Conservation (phyloP, 163 green algal species). For the Coccomyxa subellipsoidea region DNA sequence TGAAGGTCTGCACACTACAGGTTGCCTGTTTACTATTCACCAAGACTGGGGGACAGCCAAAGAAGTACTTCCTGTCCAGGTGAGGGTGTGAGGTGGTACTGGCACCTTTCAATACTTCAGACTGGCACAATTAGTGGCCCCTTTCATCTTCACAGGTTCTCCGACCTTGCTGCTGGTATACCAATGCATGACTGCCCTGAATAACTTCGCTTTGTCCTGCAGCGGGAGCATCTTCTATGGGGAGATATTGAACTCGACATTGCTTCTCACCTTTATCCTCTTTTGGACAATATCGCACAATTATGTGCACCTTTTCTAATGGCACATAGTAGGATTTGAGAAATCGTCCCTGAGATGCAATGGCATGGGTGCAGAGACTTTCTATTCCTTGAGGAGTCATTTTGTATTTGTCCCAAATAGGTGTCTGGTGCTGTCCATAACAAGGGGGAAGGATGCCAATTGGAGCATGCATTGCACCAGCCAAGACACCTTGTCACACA, state of each 20-base stretch:
- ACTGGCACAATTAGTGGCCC: background rate
- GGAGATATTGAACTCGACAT: constrained; percentile 38
- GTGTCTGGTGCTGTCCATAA: too few relatives aligned
- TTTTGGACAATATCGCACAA: constrained; percentile 64
- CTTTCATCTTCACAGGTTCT: background rate
- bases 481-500: too few relatives aligned
- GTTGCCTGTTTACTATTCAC: constrained; percentile 3
- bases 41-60: constrained; percentile 10
- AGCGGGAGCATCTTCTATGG: constrained; percentile 24
- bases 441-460: too few relatives aligned
- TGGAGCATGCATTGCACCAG: too few relatives aligned
- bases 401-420: too few relatives aligned
- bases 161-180: too few relatives aligned
- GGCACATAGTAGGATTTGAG: background rate
- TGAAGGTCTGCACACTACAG: background rate
- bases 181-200: background rate
- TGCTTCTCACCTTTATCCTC: constrained; percentile 62
- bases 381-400: too few relatives aligned
- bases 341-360: too few relatives aligned
- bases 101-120: background rate
- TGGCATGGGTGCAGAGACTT: too few relatives aligned
- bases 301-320: constrained; percentile 51
- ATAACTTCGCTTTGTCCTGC: too few relatives aligned
- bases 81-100: background rate
- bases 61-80: constrained; percentile 17